phyloP scores from a whole-genome alignment of 2,329 filamentous ascomycete genomes.

The Neospermospora avenae region DNA sequence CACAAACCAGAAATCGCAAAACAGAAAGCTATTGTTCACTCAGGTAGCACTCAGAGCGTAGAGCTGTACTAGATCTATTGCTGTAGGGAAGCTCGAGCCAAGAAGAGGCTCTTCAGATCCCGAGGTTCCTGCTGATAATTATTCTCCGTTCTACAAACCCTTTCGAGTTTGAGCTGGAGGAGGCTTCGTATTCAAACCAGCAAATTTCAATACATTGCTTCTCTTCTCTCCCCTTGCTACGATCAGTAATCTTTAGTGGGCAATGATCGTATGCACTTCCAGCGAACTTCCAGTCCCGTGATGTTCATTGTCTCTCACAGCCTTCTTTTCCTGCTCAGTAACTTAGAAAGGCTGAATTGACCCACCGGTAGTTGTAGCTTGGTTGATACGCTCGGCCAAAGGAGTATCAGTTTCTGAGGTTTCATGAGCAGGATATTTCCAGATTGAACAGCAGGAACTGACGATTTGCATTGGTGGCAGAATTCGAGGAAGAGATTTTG shows the following conservation, averaged over 20 bases:
- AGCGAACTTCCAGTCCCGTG: not conserved
- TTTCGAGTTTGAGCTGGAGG: conserved; percentile 3
- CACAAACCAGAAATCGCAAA: not conserved
- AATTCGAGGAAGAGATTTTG: not conserved
- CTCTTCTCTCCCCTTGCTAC: not conserved
- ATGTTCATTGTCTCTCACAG: conserved; percentile 2
- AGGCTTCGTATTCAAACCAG: not conserved
- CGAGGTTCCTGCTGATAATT: too few relatives aligned
- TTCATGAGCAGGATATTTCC: not conserved
- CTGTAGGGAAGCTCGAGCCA: not conserved
- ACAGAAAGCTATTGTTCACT: not conserved
- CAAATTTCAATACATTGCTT: conserved; percentile 3
- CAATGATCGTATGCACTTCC: not conserved
- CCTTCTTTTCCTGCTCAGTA: conserved; percentile 5
- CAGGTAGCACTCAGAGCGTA: not conserved
- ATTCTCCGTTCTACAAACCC: not conserved
- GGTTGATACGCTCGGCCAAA: not conserved
- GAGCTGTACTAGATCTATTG: not conserved
- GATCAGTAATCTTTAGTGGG: not conserved
- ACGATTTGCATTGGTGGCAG: not conserved
- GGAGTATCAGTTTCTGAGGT: not conserved
- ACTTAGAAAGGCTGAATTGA: not conserved
- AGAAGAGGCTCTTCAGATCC: too few relatives aligned
- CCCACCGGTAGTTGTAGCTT: not conserved
- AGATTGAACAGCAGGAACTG: not conserved